Evolutionary conservation across 495 filamentous ascomycete species (phyloP).

Genomic region (Neurospora tetraspora): DNA sequence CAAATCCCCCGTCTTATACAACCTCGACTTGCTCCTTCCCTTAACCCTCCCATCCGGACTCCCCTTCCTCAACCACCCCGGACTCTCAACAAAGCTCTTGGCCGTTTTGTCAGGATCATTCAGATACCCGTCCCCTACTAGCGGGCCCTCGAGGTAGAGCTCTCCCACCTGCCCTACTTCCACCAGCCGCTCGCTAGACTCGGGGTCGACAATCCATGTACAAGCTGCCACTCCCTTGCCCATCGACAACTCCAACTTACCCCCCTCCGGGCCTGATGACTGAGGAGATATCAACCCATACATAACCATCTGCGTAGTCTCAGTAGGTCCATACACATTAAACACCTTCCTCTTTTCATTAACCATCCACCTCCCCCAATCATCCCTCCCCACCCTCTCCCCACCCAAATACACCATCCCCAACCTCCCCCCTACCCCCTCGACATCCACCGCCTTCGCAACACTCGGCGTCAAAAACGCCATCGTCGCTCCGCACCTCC

Average conservation of each 20-base stretch:
- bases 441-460: conserved; percentile 17
- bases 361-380: background rate
- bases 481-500: conserved; percentile 16
- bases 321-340: conserved; percentile 38
- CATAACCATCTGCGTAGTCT: conserved; percentile 11
- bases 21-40: background rate
- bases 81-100: conserved; percentile 35
- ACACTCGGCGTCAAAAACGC: conserved; percentile 39
- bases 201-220: conserved; percentile 48
- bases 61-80: background rate
- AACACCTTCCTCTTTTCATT: conserved; percentile 1
- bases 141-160: conserved; percentile 58
- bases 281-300: background rate
- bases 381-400: conserved; percentile 7
- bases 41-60: background rate
- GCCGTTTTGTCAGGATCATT: conserved; percentile 51
- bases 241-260: background rate
- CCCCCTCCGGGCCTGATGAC: too few relatives aligned
- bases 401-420: conserved; percentile 31
- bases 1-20: conserved; percentile 46
- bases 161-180: conserved; percentile 65
- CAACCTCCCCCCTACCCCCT: background rate
- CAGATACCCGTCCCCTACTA: conserved; percentile 52
- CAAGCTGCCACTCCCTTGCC: conserved; percentile 5
- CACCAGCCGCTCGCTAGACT: conserved; percentile 45